A percentile compares a stretch with the other conserved stretches of the same genome.
Evolutionary conservation across 1,284 basidiomycete genomes (phyloP).

Genomic region (Caloboletus firmus): DNA sequence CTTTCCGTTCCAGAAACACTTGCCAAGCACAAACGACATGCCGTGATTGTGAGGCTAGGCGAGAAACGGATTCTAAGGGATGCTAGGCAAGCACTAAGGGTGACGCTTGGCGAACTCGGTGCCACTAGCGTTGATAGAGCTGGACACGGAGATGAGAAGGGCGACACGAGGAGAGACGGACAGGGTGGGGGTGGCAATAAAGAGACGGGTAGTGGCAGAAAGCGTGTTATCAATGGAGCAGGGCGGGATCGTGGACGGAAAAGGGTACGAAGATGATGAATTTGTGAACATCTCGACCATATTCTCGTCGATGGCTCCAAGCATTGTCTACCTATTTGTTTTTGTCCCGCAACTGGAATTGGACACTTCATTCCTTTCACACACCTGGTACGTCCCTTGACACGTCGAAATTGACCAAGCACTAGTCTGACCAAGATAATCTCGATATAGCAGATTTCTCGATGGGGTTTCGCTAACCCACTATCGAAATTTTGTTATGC

Average conservation of each 20-base stretch:
- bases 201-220: constrained; percentile 6
- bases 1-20: constrained; percentile 34
- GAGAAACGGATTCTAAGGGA: constrained; percentile 72
- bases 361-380: not conserved
- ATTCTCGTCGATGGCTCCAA: not conserved
- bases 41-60: constrained; percentile 74
- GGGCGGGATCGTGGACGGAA: constrained; percentile 16
- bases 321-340: not conserved
- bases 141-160: not conserved
- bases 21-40: constrained; percentile 54
- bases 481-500: not conserved
- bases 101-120: constrained; percentile 8
- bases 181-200: not conserved
- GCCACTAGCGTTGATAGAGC: not conserved
- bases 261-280: constrained; percentile 21
- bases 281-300: not conserved
- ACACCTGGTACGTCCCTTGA: not conserved
- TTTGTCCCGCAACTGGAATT: not conserved
- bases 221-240: constrained; percentile 13
- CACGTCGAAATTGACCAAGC: not conserved
- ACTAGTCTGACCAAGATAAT: not conserved
- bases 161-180: not conserved
- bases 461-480: not conserved
- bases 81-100: constrained; percentile 35
- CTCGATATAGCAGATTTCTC: not conserved